Evolutionary conservation across 2,329 filamentous ascomycete genomes (phyloP).

Genomic region (Albophoma yamanashiensis): DNA sequence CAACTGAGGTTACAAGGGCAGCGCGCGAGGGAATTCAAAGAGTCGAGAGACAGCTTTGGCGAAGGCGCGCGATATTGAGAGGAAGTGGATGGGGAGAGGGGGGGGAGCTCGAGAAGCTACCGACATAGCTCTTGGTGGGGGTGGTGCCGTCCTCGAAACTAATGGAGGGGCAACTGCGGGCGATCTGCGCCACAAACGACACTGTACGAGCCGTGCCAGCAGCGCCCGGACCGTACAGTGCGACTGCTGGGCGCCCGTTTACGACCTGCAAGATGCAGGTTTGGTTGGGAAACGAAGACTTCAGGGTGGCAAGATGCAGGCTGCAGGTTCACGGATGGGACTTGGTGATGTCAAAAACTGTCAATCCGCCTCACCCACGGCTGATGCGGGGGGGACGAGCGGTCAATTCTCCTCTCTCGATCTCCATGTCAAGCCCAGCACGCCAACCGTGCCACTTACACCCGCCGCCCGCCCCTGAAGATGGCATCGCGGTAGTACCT

Average conservation of each 20-base stretch:
- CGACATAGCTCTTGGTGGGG: background rate
- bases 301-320: background rate
- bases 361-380: background rate
- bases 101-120: background rate
- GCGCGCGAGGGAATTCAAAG: too few relatives aligned
- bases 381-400: background rate
- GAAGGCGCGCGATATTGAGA: background rate
- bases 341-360: background rate
- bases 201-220: background rate
- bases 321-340: background rate
- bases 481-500: slow-evolving; percentile 66
- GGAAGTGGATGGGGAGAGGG: background rate
- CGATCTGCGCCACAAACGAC: background rate
- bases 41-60: background rate
- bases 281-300: background rate
- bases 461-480: slow-evolving; percentile 33
- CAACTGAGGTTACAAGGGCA: slow-evolving; percentile 9
- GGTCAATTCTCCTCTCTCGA: background rate
- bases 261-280: background rate
- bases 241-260: background rate
- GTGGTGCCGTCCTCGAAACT: background rate
- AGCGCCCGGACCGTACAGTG: background rate
- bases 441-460: background rate
- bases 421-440: background rate
- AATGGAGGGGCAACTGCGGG: background rate